Conservation (phyloP, 345 rosid genomes). For the Cardamine resedifolia region DNA sequence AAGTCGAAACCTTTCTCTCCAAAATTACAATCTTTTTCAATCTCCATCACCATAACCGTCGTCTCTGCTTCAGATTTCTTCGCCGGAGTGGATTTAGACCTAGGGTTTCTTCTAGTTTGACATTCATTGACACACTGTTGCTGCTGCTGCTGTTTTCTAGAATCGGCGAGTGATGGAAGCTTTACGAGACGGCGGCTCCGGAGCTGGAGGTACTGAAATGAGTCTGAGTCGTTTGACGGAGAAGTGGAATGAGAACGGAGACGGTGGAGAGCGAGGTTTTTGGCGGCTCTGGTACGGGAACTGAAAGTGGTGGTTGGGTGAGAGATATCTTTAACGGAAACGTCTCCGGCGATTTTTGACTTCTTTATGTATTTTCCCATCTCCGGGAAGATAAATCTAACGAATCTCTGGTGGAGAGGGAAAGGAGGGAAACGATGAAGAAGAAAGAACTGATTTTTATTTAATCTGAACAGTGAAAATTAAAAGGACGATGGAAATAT, state of each 20-base stretch:
- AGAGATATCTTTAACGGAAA: constrained; percentile 43
- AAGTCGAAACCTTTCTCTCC: constrained; percentile 21
- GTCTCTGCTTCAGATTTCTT: neutral
- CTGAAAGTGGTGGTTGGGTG: constrained; percentile 38
- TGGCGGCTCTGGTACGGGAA: constrained; percentile 61
- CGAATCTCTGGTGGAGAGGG: constrained; percentile 22
- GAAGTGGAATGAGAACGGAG: constrained; percentile 34
- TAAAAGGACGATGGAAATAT: neutral
- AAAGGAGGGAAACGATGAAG: constrained; percentile 32
- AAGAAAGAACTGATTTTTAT: constrained; percentile 29
- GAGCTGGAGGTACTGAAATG: constrained; percentile 65
- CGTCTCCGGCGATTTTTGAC: constrained; percentile 46
- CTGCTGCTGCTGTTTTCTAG: constrained; percentile 19
- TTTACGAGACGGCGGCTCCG: constrained; percentile 60
- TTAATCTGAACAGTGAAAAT: neutral
- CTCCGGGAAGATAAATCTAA: neutral
- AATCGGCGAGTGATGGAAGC: constrained; percentile 20
- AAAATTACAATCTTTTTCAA: constrained; percentile 9
- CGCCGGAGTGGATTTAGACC: constrained; percentile 1
- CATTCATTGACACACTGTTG: neutral
- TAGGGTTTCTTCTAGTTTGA: constrained; percentile 22
- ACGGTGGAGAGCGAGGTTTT: constrained; percentile 57
- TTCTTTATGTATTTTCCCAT: constrained; percentile 78
- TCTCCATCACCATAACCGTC: neutral
- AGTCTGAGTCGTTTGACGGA: constrained; percentile 27